Evolutionary conservation across 805 yeast genomes (phyloP), one percentile per base, ranked within the genome.

Genomic region (Crinitomyces ghanaensis): DNA sequence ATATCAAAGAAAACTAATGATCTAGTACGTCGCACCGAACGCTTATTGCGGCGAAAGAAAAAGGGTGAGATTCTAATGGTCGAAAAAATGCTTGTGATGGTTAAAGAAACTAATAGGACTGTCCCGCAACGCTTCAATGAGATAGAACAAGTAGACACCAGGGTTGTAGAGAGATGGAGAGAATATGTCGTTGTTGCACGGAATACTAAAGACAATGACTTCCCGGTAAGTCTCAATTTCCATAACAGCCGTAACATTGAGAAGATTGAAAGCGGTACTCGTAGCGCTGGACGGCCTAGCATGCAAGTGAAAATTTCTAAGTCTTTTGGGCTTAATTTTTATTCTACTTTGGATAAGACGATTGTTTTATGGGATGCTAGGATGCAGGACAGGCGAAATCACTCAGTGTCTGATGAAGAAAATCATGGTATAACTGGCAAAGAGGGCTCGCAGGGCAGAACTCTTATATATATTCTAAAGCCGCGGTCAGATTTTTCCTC

Each of bases 111-210:
- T 5, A 43, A 42, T 19, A 49, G 41, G 8, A 48, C 46, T 20
- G 49, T 63, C 8, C 53, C 61, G 4, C 39, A 47, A 1, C 42
- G 53, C 8, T 65, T 68, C 38, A 61, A 66, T 9, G 83, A 75
- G 39, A 49, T 55, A 6, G 74, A 71, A 36, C 58, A 65, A 1
- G 60, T 63, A 17, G 72, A 71, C 26, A 63, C 81, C 1, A 56
- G 77, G 33, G 65, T 80, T 1, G 40, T 64, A 6, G 86, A 81
- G 37, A 57, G 84, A 30, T 84, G 95, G 91, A 72, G 67, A 39
- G 95, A 86, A 50, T 82, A 74, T 49, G 59, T 73, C 18, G 77
- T 80, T 2, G 83, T 80, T 2, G 75, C 78, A 1, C 60, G 88
- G 38, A 66, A 70, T n/a, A 72, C 81, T 0, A 74, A 71, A 11